Conservation (phyloP, 2,329 filamentous ascomycete genomes). For the Fusarium sp. region DNA sequence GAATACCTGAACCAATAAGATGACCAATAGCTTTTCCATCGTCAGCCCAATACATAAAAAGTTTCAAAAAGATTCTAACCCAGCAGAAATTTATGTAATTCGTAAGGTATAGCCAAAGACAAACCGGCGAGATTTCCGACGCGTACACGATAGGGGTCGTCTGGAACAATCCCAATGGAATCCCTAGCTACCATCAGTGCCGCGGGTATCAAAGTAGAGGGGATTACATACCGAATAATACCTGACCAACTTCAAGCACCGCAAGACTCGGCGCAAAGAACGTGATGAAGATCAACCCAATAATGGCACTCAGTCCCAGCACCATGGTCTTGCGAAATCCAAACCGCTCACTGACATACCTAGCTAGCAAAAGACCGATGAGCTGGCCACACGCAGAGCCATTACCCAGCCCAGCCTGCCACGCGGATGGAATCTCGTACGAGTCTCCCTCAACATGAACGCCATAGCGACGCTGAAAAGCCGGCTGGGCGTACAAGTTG, state of each 20-base stretch:
- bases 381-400: not conserved
- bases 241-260: not conserved
- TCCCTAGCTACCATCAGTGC: not conserved
- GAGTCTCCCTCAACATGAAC: not conserved
- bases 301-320: not conserved
- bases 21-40: not conserved
- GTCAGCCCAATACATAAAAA: not conserved
- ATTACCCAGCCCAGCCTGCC: not conserved
- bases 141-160: slow-evolving; percentile 21
- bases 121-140: slow-evolving; percentile 22
- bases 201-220: not conserved
- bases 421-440: not conserved
- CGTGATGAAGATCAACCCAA: not conserved
- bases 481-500: not conserved
- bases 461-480: not conserved
- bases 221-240: not conserved
- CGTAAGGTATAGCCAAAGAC: slow-evolving; percentile 26
- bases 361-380: not conserved
- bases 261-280: not conserved
- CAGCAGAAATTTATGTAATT: slow-evolving; percentile 19
- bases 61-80: not conserved
- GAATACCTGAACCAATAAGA: not conserved
- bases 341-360: not conserved
- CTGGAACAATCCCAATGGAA: not conserved
- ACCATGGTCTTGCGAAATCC: not conserved